Conservation (phyloP, 1,284 basidiomycete species). For the Boletellus dicymbophilus region DNA sequence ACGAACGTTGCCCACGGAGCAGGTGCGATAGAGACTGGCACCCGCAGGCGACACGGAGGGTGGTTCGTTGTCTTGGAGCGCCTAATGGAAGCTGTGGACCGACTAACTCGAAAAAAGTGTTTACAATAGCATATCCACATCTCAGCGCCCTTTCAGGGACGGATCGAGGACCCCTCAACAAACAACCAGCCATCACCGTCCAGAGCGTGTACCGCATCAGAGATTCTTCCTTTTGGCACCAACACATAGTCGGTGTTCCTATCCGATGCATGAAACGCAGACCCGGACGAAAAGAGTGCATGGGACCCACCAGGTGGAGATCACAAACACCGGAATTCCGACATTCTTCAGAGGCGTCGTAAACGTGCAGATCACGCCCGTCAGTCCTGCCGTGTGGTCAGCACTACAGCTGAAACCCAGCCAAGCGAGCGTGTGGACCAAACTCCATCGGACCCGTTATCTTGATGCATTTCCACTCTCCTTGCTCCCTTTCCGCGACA, state of each 20-base stretch:
- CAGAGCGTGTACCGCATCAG: conserved; percentile 44
- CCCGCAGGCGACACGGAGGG: background rate
- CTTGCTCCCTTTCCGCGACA: conserved; percentile 40
- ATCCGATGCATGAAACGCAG: conserved; percentile 1
- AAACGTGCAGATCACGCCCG: conserved; percentile 59
- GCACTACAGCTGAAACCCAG: background rate
- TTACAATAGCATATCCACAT: too few species aligned
- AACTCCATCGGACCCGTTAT: conserved; percentile 70
- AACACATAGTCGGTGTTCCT: conserved; percentile 70
- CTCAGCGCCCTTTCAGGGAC: background rate
- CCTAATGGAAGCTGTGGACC: conserved; percentile 10
- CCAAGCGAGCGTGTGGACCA: conserved; percentile 42
- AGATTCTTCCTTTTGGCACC: conserved; percentile 46
- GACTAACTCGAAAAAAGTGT: too few species aligned
- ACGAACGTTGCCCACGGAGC: conserved; percentile 6
- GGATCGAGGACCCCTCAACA: background rate
- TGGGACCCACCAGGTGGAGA: too few species aligned
- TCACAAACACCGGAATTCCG: conserved; percentile 57
- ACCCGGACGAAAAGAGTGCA: conserved; percentile 20
- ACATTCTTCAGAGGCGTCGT: conserved; percentile 57
- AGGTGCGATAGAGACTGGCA: too few species aligned
- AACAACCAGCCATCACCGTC: conserved; percentile 52
- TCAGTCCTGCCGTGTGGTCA: conserved; percentile 43
- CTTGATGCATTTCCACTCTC: conserved; percentile 59
- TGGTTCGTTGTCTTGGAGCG: conserved; percentile 13